Evolutionary conservation across 192 early-diverging fungal species (phyloP).

Genomic region (Backusella liffmaniae): DNA sequence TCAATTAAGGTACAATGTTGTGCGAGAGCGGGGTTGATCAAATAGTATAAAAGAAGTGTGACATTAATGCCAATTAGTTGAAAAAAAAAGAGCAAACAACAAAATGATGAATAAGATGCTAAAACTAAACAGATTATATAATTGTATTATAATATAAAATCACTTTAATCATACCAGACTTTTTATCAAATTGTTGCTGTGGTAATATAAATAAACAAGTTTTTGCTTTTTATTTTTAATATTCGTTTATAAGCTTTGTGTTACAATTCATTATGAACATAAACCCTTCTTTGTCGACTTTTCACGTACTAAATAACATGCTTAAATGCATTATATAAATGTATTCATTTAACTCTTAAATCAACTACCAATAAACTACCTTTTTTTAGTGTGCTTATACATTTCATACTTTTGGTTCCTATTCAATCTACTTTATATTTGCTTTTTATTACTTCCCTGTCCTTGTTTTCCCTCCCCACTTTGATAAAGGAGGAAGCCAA

Average conservation of each 20-base stretch:
- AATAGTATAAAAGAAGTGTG: not conserved
- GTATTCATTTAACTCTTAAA: no score
- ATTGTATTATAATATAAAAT: no score
- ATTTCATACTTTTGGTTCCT: not conserved
- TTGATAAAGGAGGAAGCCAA: constrained; percentile 1
- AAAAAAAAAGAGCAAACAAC: not conserved
- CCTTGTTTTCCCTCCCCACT: not conserved
- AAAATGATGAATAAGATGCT: no score
- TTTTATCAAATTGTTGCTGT: not conserved
- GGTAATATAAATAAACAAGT: not conserved
- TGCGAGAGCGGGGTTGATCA: constrained; percentile 6
- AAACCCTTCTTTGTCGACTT: not conserved
- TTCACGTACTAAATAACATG: not conserved
- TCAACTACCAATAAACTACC: no score
- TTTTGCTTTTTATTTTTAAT: not conserved
- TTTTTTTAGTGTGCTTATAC: no score
- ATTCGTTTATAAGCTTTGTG: not conserved
- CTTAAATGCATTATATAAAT: not conserved
- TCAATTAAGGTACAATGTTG: constrained; percentile 5
- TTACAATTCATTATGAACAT: not conserved
- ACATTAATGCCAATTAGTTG: constrained; percentile 2
- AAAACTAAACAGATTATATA: no score
- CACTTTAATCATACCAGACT: not conserved
- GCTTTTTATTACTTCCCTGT: not conserved
- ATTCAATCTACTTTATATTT: not conserved